Evolutionary conservation across 441 rosid species (phyloP), one percentile per base, ranked within the genome.

Genomic region (Adansonia grandidieri): DNA sequence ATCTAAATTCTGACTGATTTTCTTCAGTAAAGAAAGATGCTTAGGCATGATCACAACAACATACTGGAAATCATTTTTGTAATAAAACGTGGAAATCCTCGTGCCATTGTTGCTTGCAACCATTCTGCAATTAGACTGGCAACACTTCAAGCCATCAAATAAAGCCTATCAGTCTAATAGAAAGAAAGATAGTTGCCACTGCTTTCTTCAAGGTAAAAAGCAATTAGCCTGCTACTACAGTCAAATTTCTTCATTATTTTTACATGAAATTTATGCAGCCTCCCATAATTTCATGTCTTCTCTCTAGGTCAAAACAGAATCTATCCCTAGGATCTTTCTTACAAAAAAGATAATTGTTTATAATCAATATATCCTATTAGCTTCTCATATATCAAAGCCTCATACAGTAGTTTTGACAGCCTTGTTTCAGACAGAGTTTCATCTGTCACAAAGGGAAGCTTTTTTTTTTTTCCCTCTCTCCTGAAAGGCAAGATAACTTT

Each of bases 371-470:
- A 47, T 50, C 20, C 42, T 13, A n/a, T 70, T 6, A 13, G 42
- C 42, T 6, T 51, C 58, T 13, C 20, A 22, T 70, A 50, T 51
- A 24, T 50, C 40, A 50, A 50, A 50, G 45, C 44, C 24, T 70
- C 44, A 14, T 50, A 50, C 42, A 70, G n/a, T 10, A 14, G 17
- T 14, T 70, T 24, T 28, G 20, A 70, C 13, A 14, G 14, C 73
- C 56, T 69, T 70, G 60, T 24, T 70, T 70, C 60, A 70, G 61
- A 70, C 57, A 50, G 74, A 51, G 1, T 51, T 70, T 50, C 61
- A 22, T 51, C 58, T 70, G 19, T 70, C 74, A 70, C 5, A 70
- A 50, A 22, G 20, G 40, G 42, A 28, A 28, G 32, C 32, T 24
- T 24, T 24, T 24, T 24, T 24, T 24, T 24, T 24, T 24, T 24